phyloP scores from a whole-genome alignment of 176 grass and related monocot genomes.

The Ampelocalamus luodianensis region DNA sequence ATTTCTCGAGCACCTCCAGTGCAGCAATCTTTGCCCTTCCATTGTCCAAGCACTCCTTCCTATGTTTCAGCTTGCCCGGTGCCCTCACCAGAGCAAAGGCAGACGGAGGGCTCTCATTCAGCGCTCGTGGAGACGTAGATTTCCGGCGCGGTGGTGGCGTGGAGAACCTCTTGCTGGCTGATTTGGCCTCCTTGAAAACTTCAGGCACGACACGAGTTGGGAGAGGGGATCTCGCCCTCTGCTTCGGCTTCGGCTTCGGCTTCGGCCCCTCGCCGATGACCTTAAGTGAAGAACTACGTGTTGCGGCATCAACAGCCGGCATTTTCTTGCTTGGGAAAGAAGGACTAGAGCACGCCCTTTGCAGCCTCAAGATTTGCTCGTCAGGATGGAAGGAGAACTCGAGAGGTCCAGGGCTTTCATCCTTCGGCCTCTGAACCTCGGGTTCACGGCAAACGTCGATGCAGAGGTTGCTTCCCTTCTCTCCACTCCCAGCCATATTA shows the following conservation, averaged over 20 bases:
- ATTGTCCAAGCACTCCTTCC: constrained; percentile 60
- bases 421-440: neutral
- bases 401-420: constrained; percentile 15
- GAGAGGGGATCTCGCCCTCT: constrained; percentile 65
- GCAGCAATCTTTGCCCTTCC: constrained; percentile 52
- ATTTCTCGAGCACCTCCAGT: constrained; percentile 55
- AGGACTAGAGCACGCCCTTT: constrained; percentile 49
- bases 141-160: constrained; percentile 74
- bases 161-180: constrained; percentile 63
- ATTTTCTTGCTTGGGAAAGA: constrained; percentile 46
- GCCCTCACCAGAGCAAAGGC: constrained; percentile 2
- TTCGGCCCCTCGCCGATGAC: neutral
- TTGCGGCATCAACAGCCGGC: constrained; percentile 1
- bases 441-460: neutral
- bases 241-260: constrained; percentile 38
- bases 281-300: constrained; percentile 9
- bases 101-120: neutral
- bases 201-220: constrained; percentile 58
- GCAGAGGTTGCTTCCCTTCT: constrained; percentile 30
- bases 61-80: constrained; percentile 51
- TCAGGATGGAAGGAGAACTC: constrained; percentile 68
- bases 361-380: constrained; percentile 38
- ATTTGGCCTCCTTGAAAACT: constrained; percentile 74
- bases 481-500: constrained; percentile 12
- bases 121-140: constrained; percentile 20